Evolutionary conservation across 2,329 filamentous ascomycete genomes (phyloP), one percentile per base, ranked within the genome.

Genomic region (Hymenotorrendiella dingleyae): DNA sequence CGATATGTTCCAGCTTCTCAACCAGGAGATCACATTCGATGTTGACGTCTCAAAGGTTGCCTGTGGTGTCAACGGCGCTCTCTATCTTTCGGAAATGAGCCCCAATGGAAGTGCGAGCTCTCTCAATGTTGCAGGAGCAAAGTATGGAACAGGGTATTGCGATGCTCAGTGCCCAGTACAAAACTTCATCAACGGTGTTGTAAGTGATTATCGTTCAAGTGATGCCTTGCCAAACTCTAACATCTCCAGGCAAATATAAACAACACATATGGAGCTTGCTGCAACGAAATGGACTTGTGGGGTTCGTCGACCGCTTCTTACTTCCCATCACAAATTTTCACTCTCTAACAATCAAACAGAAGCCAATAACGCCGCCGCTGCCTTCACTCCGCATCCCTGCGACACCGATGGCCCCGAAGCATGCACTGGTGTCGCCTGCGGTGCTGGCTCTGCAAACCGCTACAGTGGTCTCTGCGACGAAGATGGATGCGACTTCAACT

Each of bases 11-110:
- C 62, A 63, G 28, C 67, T 74, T 51, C 72, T 78, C 53, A 67
- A 75, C 47, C 62, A 75, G 50, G 79, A 78, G 55, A 27, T 43
- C 11, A 22, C 35, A 1, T 84, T 86, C 49, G 80, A 84, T 43
- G 81, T 85, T 28, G 82, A 86, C 58, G 73, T 82, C 35, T 83
- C 79, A 23, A 73, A 73, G 52, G 67, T 84, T 16, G 73, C 74
- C 45, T 86, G 83, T 57, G 83, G 83, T 49, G 66, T 86, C 47
- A 86, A 87, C 64, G 82, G 82, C 42, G 82, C 82, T 38, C 66
- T 86, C 29, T 86, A 86, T 65, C 71, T 84, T 30, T 68, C 74
- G n/a, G 67, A 75, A 57, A 84, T 84, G 80, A 70, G 74, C n/a
- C 64, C 68, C 3, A 73, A 80, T 50, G 82, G 82, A 52, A 80